A percentile compares a stretch with the other conserved stretches of the same genome.
Evolutionary conservation across 768 basidiomycete genomes (phyloP).

Genomic region (Suillus sp.): DNA sequence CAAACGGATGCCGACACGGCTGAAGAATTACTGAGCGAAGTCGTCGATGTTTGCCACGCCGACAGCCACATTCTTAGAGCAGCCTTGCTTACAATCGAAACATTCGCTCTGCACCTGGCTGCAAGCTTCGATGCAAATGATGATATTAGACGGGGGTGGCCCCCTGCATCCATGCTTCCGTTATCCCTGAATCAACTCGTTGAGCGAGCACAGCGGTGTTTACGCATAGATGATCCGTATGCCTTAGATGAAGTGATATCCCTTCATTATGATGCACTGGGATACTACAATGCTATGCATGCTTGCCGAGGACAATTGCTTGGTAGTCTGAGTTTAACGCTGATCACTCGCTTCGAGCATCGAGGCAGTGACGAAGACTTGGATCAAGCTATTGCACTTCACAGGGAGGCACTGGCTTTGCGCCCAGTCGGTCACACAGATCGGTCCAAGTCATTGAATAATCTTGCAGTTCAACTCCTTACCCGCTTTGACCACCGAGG

Average conservation of each 20-base stretch:
- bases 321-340: not conserved
- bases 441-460: not conserved
- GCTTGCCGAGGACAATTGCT: not conserved
- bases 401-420: not conserved
- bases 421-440: not conserved
- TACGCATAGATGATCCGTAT: not conserved
- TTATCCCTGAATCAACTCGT: not conserved
- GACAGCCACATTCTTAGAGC: not conserved
- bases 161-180: not conserved
- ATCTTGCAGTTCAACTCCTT: not conserved
- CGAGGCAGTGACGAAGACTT: not conserved
- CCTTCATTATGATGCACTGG: not conserved
- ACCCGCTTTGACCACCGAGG: not conserved
- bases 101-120: not conserved
- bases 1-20: not conserved
- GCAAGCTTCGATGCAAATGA: not conserved
- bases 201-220: not conserved
- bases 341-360: not conserved
- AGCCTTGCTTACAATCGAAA: not conserved
- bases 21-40: not conserved
- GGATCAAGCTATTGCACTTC: not conserved
- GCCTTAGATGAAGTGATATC: not conserved
- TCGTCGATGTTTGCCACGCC: not conserved
- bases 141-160: not conserved
- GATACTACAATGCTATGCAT: not conserved